A percentile compares a stretch with the other conserved stretches of the same genome.
phyloP scores from a whole-genome alignment of 129 eudicot species.

The Helichrysum umbraculigerum region DNA sequence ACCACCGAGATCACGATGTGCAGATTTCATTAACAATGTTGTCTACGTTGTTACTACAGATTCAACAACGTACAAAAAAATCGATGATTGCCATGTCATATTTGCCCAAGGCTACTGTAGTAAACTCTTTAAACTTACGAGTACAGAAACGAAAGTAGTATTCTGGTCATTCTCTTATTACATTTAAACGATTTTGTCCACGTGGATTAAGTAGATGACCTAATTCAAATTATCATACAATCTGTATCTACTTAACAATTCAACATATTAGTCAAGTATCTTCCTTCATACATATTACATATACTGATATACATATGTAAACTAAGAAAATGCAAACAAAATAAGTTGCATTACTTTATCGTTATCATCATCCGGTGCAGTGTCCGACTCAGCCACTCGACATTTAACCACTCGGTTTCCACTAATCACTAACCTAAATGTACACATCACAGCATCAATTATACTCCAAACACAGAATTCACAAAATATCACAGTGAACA shows the following conservation, averaged over 20 bases:
- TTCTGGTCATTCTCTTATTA: neutral
- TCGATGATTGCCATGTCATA: neutral
- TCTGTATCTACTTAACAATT: neutral
- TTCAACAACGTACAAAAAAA: neutral
- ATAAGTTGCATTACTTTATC: constrained; percentile 52
- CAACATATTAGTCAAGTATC: neutral
- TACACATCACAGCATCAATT: constrained; percentile 20
- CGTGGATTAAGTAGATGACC: neutral
- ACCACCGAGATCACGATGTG: neutral
- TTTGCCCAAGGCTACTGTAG: neutral
- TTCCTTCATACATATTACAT: no score
- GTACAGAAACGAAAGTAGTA: no score
- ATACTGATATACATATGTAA: neutral
- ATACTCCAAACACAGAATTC: constrained; percentile 7
- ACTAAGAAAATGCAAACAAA: constrained; percentile 1
- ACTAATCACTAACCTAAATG: constrained; percentile 43
- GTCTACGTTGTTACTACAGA: neutral
- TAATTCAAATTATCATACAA: neutral
- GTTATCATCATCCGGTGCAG: constrained; percentile 52
- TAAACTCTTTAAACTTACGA: neutral
- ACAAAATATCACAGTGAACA: constrained; percentile 13
- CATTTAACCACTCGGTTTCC: constrained; percentile 49
- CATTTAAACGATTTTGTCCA: neutral
- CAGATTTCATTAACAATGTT: neutral
- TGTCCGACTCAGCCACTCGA: constrained; percentile 52